Percentiles rank a stretch among this genome's conserved stretches.
Conservation (phyloP, 495 filamentous ascomycete species). For the Neurospora sp. region DNA sequence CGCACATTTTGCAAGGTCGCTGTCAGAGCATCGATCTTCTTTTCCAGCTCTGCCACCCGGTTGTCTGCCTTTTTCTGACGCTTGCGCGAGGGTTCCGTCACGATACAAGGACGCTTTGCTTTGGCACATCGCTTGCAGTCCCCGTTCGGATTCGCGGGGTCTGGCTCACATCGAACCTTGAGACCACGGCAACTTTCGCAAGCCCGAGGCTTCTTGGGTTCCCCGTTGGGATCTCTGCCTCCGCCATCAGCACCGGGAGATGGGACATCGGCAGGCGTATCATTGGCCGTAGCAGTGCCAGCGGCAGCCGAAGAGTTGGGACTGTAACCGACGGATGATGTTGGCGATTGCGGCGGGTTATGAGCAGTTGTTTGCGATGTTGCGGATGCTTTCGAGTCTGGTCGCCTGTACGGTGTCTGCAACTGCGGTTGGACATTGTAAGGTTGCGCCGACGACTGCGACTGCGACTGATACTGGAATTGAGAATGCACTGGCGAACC, state of each 20-base stretch:
- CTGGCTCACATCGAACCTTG: constrained; percentile 84
- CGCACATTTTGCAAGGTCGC: constrained; percentile 58
- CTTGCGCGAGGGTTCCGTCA: constrained; percentile 75
- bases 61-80: constrained; percentile 90
- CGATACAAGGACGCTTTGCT: constrained; percentile 65
- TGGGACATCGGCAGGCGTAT: not conserved
- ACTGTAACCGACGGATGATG: not conserved
- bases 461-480: not conserved
- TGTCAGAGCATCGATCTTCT: constrained; percentile 84
- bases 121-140: constrained; percentile 84
- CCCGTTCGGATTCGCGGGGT: constrained; percentile 47
- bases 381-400: not conserved
- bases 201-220: constrained; percentile 72
- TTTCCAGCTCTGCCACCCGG: constrained; percentile 85
- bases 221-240: constrained; percentile 33
- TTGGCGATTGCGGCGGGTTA: not conserved
- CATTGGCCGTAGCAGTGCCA: not conserved
- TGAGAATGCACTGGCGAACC: not conserved
- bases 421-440: not conserved
- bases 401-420: not conserved
- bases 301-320: not conserved
- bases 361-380: not conserved
- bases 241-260: constrained; percentile 6
- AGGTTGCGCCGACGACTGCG: not conserved
- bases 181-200: constrained; percentile 86